These are phyloP conservation scores for Mrakia gelida DNA, from an alignment of 768 basidiomycete species.

Conservation along the genomic window DNA sequence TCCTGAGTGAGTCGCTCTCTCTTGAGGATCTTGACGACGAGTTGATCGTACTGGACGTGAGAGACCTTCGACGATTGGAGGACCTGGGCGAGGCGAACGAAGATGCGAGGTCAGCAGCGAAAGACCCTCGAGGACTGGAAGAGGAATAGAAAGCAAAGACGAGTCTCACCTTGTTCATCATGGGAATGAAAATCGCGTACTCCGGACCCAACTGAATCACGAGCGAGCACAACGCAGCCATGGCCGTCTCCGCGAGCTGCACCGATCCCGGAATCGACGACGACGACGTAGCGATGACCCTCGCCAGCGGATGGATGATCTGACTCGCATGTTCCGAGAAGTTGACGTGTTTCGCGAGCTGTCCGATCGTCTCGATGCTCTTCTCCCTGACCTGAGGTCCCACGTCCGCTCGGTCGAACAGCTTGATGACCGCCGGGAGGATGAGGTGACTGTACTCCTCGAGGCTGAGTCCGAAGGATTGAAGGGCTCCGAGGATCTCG, in stretches of 20 bases:
- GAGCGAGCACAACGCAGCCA: constrained; percentile 89
- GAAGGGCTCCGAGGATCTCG: constrained; percentile 89
- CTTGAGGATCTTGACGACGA: constrained; percentile 81
- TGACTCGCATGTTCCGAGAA: constrained; percentile 96
- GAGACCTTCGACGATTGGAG: constrained; percentile 68
- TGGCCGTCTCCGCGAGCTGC: constrained; percentile 76
- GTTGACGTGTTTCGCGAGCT: constrained; percentile 84
- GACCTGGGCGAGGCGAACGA: constrained; percentile 51
- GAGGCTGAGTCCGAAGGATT: constrained; percentile 91
- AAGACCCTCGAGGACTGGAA: background rate
- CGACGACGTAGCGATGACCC: constrained; percentile 67
- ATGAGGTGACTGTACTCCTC: constrained; percentile 97
- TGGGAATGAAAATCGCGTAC: constrained; percentile 95
- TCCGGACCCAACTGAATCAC: constrained; percentile 91
- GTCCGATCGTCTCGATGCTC: constrained; percentile 86
- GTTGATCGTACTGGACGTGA: constrained; percentile 78
- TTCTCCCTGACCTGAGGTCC: constrained; percentile 71
- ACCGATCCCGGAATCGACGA: constrained; percentile 21
- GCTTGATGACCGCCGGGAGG: constrained; percentile 86
- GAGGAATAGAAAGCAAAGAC: background rate
- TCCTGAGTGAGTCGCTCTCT: constrained; percentile 91
- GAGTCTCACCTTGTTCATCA: constrained; percentile 78
- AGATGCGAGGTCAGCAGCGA: background rate
- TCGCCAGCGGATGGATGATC: constrained; percentile 89
- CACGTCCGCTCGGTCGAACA: constrained; percentile 77